Evolutionary conservation across 164 flowering plant genomes (phyloP), one percentile per base, ranked within the genome.

Genomic region (Vitis riparia): DNA sequence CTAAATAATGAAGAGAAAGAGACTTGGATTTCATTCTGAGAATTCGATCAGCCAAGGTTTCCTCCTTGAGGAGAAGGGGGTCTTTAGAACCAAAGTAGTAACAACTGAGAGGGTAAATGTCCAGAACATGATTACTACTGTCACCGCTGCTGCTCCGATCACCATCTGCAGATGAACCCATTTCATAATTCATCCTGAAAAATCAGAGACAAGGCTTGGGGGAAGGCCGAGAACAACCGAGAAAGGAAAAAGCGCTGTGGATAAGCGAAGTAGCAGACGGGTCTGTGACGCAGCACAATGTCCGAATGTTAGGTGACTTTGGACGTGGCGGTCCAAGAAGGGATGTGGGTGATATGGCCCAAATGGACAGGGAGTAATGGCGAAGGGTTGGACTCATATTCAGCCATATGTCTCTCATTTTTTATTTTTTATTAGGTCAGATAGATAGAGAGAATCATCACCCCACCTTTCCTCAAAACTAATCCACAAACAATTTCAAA

Each of bases 11-110:
- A 17, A 63, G 11, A 37, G 52, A 66, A 14, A 29, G 49, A 59
- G 17, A 32, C 94, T 86, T 86, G 70, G 83, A 67, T 80, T 78
- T 89, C 84, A 88, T 52, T 27, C 91, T 80, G n/a, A 66, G 75
- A 23, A 81, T 1, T 16, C 88, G 87, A 65, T 87, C 90, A 8
- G 69, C 62, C 5, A 82, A 49, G 63, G 87, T 83, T 65, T 84
- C 88, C 23, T 80, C 81, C 73, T 65, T 88, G 17, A 66, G 62
- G 7, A 77, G 75, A 66, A 73, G 12, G 9, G 89, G 67, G 3
- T 83, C 80, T 69, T 77, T 86, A 63, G 91, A 87, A 51, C 87
- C 85, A 65, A 91, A 91, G 76, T 86, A 86, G 83, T 89, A 89
- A 59, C 73, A 6, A 53, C 83, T 82, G 10, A 89, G 83, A 13